These are phyloP conservation scores for Ottelia alismoides DNA, from an alignment of 106 monocot genomes.

Conservation along the genomic window DNA sequence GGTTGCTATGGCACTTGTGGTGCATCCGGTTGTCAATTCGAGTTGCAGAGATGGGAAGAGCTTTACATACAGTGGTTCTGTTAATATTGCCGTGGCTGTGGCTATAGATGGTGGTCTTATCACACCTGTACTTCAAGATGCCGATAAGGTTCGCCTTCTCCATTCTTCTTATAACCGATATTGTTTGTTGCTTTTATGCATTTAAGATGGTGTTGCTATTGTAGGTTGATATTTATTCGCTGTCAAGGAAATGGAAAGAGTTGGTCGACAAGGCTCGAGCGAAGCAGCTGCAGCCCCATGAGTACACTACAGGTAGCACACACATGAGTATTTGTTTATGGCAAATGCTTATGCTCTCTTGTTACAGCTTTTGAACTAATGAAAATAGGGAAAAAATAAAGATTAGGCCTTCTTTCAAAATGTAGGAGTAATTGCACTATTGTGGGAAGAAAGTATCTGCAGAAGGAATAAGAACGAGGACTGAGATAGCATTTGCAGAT, in stretches of 20 bases:
- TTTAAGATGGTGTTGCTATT: background rate
- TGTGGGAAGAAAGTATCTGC: too few relatives aligned
- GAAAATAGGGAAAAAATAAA: too few relatives aligned
- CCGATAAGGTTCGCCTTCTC: slow-evolving; percentile 46
- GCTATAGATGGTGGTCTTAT: slow-evolving; percentile 77
- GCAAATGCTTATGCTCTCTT: too few relatives aligned
- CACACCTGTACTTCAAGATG: slow-evolving; percentile 77
- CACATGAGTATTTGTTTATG: too few relatives aligned
- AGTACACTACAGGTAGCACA: slow-evolving; percentile 83
- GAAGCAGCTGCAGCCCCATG: slow-evolving; percentile 60
- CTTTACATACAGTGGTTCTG: slow-evolving; percentile 48
- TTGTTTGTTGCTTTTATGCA: too few relatives aligned
- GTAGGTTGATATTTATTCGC: slow-evolving; percentile 60
- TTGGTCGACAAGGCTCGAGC: slow-evolving; percentile 53
- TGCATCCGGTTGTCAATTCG: slow-evolving; percentile 66
- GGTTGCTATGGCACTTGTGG: slow-evolving; percentile 57
- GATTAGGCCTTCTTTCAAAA: too few relatives aligned
- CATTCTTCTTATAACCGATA: background rate
- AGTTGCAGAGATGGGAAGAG: slow-evolving; percentile 72
- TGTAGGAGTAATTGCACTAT: too few relatives aligned
- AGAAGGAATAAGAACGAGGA: too few relatives aligned
- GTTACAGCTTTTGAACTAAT: too few relatives aligned
- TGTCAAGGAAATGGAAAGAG: slow-evolving; percentile 69
- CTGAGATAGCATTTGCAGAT: too few relatives aligned
- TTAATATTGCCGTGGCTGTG: slow-evolving; percentile 71